phyloP scores from a whole-genome alignment of 140 eudicot species.

The Ambrosia hybrid region DNA sequence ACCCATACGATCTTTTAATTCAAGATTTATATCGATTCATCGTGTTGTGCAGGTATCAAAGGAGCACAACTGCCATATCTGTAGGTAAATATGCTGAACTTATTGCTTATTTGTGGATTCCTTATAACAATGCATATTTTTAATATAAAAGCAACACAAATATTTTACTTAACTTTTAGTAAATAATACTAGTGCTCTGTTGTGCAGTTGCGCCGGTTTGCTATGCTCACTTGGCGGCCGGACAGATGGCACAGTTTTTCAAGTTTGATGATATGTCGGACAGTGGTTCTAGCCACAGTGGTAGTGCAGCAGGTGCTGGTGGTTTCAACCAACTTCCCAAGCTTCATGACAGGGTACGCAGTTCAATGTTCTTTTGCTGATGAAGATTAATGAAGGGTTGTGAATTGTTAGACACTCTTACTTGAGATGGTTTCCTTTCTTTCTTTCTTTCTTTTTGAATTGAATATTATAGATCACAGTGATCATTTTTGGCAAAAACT shows the following conservation, averaged over 20 bases:
- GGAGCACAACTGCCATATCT: conserved; percentile 82
- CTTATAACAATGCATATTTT: background rate
- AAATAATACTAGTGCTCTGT: background rate
- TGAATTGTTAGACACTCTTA: background rate
- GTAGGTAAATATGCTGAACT: conserved; percentile 43
- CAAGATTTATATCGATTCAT: background rate
- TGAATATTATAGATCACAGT: too few relatives aligned
- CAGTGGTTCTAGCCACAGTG: conserved; percentile 50
- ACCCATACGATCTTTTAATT: background rate
- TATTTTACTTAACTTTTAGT: too few relatives aligned
- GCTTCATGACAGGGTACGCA: conserved; percentile 26
- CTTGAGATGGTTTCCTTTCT: background rate
- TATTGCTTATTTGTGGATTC: too few relatives aligned
- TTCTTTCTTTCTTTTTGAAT: too few relatives aligned
- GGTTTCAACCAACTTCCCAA: conserved; percentile 31
- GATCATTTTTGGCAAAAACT: too few relatives aligned
- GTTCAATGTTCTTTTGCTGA: conserved; percentile 39
- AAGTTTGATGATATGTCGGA: conserved; percentile 72
- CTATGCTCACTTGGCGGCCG: conserved; percentile 86
- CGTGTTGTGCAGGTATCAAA: conserved; percentile 64
- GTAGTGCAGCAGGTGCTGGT: conserved; percentile 15
- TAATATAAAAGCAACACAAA: too few relatives aligned
- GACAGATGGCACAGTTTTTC: conserved; percentile 68
- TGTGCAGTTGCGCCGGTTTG: conserved; percentile 77
- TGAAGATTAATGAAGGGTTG: background rate